Evolutionary conservation across 2,329 filamentous ascomycete species (phyloP).

Genomic region (Myriangium duriaei): DNA sequence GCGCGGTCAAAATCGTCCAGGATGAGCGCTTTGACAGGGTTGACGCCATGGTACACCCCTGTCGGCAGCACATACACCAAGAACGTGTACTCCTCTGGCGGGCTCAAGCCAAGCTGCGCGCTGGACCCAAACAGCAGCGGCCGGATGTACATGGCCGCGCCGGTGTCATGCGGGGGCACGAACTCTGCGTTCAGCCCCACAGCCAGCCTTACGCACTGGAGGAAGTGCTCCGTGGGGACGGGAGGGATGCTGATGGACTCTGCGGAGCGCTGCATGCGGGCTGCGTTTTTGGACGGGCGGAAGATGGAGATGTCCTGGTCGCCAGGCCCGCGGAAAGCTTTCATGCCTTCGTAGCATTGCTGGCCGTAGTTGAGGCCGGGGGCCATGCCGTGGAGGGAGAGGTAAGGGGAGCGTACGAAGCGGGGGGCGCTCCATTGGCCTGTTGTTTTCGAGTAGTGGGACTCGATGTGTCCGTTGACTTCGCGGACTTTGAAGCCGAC

Average conservation of each 20-base stretch:
- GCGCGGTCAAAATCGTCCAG: slow-evolving; percentile 26
- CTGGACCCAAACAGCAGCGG: slow-evolving; percentile 23
- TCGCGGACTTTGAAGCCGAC: slow-evolving; percentile 75
- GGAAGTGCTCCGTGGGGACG: slow-evolving; percentile 20
- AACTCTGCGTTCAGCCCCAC: slow-evolving; percentile 19
- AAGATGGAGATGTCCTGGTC: slow-evolving; percentile 21
- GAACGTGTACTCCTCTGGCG: slow-evolving; percentile 19
- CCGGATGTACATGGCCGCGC: slow-evolving; percentile 25
- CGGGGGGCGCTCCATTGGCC: slow-evolving; percentile 64
- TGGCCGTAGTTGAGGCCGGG: slow-evolving; percentile 94
- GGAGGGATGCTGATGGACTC: slow-evolving; percentile 21
- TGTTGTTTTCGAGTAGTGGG: slow-evolving; percentile 62
- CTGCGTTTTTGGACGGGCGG: slow-evolving; percentile 21
- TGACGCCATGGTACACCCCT: slow-evolving; percentile 18
- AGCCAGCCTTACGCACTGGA: slow-evolving; percentile 17
- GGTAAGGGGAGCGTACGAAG: slow-evolving; percentile 72
- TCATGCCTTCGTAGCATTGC: slow-evolving; percentile 84
- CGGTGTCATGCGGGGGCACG: slow-evolving; percentile 18
- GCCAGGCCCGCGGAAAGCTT: slow-evolving; percentile 6
- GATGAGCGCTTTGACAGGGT: slow-evolving; percentile 20
- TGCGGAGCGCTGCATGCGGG: slow-evolving; percentile 20
- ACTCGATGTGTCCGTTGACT: slow-evolving; percentile 90
- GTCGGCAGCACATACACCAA: slow-evolving; percentile 22
- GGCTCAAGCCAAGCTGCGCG: slow-evolving; percentile 16
- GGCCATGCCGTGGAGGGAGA: slow-evolving; percentile 88